These are phyloP conservation scores for Alternaria sp. DNA, from an alignment of 2,329 filamentous ascomycete species.

Conservation along the genomic window DNA sequence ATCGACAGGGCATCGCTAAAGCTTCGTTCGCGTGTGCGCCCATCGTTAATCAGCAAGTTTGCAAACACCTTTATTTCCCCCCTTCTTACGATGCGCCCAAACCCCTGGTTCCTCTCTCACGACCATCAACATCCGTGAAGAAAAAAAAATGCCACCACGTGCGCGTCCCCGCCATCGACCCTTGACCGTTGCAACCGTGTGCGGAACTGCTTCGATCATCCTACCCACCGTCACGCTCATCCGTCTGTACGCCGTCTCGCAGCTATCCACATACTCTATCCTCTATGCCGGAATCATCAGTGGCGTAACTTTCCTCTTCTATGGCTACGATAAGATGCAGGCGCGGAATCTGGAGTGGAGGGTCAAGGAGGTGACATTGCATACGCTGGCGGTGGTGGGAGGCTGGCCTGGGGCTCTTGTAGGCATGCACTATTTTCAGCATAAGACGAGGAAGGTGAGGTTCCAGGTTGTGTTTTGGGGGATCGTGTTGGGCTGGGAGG, in stretches of 20 bases:
- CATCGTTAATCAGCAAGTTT: background rate
- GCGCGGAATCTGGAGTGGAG: slow-evolving; percentile 45
- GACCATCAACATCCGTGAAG: background rate
- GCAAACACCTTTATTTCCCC: background rate
- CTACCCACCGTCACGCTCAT: slow-evolving; percentile 64
- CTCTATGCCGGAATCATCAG: slow-evolving; percentile 34
- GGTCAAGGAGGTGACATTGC: slow-evolving; percentile 44
- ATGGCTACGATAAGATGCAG: slow-evolving; percentile 51
- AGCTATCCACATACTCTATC: slow-evolving; percentile 24
- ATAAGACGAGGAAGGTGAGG: slow-evolving; percentile 46
- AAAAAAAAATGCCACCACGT: slow-evolving; percentile 21
- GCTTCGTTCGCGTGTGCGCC: slow-evolving; percentile 4
- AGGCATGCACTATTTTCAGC: slow-evolving; percentile 50
- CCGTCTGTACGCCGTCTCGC: slow-evolving; percentile 37
- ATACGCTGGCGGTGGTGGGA: slow-evolving; percentile 40
- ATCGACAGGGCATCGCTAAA: slow-evolving; percentile 18
- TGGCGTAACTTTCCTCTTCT: slow-evolving; percentile 40
- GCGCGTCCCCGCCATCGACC: slow-evolving; percentile 34
- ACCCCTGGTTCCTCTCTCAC: background rate
- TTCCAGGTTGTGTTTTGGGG: slow-evolving; percentile 46
- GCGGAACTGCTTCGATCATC: slow-evolving; percentile 54
- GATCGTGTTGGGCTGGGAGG: slow-evolving; percentile 44
- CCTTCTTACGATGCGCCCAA: background rate
- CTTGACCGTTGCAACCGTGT: slow-evolving; percentile 36
- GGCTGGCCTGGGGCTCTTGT: slow-evolving; percentile 48